Evolutionary conservation across 441 rosid species (phyloP).

Genomic region (Erodium moschatum): DNA sequence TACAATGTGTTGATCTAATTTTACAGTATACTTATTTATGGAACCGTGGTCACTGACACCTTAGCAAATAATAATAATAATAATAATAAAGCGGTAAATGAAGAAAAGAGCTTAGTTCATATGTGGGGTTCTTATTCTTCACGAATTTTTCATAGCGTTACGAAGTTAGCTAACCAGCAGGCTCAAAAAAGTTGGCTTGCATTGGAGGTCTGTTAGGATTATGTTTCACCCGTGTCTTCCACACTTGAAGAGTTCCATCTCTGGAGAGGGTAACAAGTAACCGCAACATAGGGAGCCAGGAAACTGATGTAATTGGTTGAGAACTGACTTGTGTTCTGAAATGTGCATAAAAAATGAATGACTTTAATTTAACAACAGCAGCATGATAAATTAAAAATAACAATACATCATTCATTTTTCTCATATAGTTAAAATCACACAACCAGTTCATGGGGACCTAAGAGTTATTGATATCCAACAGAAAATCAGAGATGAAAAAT

Average conservation of each 20-base stretch:
- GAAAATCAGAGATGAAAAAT: neutral
- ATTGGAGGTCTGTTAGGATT: constrained; percentile 91
- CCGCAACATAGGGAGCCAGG: constrained; percentile 85
- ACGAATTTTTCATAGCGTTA: neutral
- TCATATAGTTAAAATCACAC: constrained; percentile 7
- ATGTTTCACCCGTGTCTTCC: constrained; percentile 74
- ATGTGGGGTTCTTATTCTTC: neutral
- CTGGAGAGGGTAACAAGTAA: constrained; percentile 78
- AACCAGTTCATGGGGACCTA: neutral
- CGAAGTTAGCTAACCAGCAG: constrained; percentile 52
- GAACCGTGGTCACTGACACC: neutral
- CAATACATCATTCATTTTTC: neutral
- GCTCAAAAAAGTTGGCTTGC: constrained; percentile 90
- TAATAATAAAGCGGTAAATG: neutral
- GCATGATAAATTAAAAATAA: neutral
- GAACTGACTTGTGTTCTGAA: constrained; percentile 89
- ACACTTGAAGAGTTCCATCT: constrained; percentile 92
- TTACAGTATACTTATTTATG: constrained; percentile 1
- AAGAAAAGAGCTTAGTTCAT: constrained; percentile 1
- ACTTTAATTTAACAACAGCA: neutral
- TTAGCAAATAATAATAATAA: too few species aligned
- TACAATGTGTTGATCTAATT: neutral
- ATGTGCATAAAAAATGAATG: constrained; percentile 12
- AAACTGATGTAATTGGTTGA: constrained; percentile 79
- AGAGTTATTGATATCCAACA: neutral